A percentile compares a stretch with the other conserved stretches of the same genome.
These are phyloP conservation scores for Colletotrichum somersetense DNA, from an alignment of 2,329 filamentous ascomycete species.

Conservation along the genomic window DNA sequence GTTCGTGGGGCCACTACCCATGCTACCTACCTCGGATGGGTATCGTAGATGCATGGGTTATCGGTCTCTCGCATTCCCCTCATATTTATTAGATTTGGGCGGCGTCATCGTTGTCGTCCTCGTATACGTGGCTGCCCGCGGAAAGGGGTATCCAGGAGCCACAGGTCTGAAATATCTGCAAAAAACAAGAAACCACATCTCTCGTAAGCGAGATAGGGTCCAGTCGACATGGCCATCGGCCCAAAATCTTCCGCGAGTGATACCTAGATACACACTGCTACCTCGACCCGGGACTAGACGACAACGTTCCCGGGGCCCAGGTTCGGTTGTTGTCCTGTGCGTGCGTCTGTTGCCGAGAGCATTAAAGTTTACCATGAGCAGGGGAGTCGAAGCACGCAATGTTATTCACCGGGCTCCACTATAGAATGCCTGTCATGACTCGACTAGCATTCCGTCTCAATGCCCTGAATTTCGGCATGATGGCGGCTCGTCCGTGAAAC, in stretches of 20 bases:
- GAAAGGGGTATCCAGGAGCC: background rate
- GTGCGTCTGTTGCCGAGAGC: background rate
- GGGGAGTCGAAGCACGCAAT: background rate
- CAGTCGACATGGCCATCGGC: background rate
- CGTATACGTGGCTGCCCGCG: no score
- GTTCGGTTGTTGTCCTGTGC: background rate
- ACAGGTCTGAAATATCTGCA: background rate
- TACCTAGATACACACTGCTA: background rate
- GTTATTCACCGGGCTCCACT: background rate
- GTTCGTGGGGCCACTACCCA: background rate
- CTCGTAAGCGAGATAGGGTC: background rate
- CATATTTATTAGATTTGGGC: background rate
- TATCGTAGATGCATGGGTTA: no score
- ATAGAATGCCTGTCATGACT: background rate
- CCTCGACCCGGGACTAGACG: background rate
- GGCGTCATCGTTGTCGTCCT: no score
- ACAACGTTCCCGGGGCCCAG: background rate
- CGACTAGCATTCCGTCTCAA: background rate
- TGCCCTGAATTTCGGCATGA: background rate
- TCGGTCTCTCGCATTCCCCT: background rate
- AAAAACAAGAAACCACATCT: background rate
- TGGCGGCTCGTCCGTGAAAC: no score
- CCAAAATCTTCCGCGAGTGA: background rate
- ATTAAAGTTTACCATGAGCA: background rate
- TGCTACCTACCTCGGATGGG: background rate